Evolutionary conservation across 2,329 filamentous ascomycete species (phyloP).

Genomic region (Stagonosporopsis rhizophila): DNA sequence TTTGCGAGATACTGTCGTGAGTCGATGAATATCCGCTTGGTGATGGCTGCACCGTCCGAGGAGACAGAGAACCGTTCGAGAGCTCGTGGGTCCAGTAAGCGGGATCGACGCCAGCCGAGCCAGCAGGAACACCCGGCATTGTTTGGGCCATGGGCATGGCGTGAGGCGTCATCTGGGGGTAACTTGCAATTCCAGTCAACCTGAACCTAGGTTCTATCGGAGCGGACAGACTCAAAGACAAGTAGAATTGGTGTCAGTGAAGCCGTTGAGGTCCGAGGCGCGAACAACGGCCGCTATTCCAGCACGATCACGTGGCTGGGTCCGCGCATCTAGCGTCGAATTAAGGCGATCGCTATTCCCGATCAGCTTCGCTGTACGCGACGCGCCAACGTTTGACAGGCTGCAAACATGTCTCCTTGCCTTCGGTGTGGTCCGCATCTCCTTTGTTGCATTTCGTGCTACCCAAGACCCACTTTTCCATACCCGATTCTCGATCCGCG

Average conservation of each 20-base stretch:
- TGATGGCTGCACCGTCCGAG: conserved; percentile 35
- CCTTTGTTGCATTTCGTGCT: conserved; percentile 30
- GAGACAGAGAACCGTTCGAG: conserved; percentile 27
- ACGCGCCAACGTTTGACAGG: conserved; percentile 21
- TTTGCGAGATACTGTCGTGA: conserved; percentile 37
- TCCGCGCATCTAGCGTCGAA: conserved; percentile 17
- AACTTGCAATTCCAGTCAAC: conserved; percentile 11
- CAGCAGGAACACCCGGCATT: conserved; percentile 31
- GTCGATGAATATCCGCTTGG: conserved; percentile 40
- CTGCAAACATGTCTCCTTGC: conserved; percentile 33
- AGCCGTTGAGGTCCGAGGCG: conserved; percentile 32
- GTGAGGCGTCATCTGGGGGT: conserved; percentile 24
- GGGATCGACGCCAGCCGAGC: conserved; percentile 43
- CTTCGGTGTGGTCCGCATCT: conserved; percentile 19
- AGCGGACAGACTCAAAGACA: conserved; percentile 24
- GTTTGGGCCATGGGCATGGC: conserved; percentile 40
- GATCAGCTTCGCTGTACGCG: conserved; percentile 22
- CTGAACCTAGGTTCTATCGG: conserved; percentile 16
- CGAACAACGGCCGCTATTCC: conserved; percentile 23
- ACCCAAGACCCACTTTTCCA: conserved; percentile 16
- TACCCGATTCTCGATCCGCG: conserved; percentile 11
- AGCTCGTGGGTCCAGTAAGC: conserved; percentile 42
- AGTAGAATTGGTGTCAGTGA: conserved; percentile 29
- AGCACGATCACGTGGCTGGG: conserved; percentile 19
- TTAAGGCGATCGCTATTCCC: conserved; percentile 18